These are phyloP conservation scores for Trichoderma hamatum DNA, from an alignment of 2,329 filamentous ascomycete species.

Conservation along the genomic window DNA sequence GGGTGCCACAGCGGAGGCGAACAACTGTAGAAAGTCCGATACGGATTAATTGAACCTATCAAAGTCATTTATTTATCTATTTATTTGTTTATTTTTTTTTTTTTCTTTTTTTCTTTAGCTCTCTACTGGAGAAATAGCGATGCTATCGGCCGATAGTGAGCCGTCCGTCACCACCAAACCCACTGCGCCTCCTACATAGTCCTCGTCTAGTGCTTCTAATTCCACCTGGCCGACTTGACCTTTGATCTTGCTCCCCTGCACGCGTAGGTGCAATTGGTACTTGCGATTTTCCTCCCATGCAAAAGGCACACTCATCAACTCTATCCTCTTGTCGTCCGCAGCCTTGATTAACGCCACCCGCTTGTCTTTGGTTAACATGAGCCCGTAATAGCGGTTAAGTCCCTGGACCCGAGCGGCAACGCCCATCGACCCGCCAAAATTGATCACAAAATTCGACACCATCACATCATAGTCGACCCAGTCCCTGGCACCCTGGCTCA, in stretches of 20 bases:
- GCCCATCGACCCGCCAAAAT: slow-evolving; percentile 34
- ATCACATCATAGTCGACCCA: slow-evolving; percentile 37
- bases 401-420: slow-evolving; percentile 36
- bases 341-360: slow-evolving; percentile 28
- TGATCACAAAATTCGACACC: slow-evolving; percentile 33
- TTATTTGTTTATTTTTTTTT: too few species aligned
- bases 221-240: too few species aligned
- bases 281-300: slow-evolving; percentile 17
- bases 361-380: slow-evolving; percentile 30
- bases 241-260: too few species aligned
- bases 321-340: slow-evolving; percentile 11
- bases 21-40: too few species aligned
- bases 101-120: too few species aligned
- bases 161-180: slow-evolving; percentile 1
- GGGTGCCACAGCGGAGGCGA: too few species aligned
- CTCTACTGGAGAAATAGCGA: neutral
- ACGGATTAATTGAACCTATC: too few species aligned
- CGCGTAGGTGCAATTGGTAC: neutral
- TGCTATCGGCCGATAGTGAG: slow-evolving; percentile 1
- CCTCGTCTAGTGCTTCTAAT: neutral
- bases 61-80: too few species aligned
- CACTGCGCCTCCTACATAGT: neutral
- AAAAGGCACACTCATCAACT: slow-evolving; percentile 3
- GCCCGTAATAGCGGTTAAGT: slow-evolving; percentile 38
- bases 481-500: slow-evolving; percentile 39